phyloP scores from a whole-genome alignment of 2,329 filamentous ascomycete species.

The Sporothrix globosa region DNA sequence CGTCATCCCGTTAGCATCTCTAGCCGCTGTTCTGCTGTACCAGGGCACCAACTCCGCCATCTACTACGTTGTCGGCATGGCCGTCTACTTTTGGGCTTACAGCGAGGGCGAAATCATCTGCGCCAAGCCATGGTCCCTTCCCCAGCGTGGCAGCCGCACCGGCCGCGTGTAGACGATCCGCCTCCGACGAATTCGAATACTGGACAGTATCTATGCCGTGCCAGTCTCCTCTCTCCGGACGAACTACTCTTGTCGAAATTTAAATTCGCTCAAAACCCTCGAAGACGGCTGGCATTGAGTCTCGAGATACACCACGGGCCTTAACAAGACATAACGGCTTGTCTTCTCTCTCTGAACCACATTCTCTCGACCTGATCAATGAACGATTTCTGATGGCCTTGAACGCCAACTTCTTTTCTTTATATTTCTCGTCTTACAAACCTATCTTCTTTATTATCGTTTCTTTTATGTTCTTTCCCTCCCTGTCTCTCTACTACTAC shows the following conservation, averaged over 20 bases:
- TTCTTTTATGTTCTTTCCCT: neutral
- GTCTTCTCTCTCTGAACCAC: neutral
- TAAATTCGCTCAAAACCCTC: neutral
- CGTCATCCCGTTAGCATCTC: conserved; percentile 75
- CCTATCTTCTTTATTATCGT: neutral
- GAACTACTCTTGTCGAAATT: neutral
- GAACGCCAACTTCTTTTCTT: neutral
- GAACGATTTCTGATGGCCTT: neutral
- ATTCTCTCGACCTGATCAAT: neutral
- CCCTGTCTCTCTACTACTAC: neutral
- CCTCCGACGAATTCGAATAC: neutral
- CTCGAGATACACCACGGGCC: neutral
- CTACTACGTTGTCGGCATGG: conserved; percentile 86
- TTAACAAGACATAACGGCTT: neutral
- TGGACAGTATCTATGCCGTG: neutral
- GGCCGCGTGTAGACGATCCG: conserved; percentile 26
- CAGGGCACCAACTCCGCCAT: conserved; percentile 90
- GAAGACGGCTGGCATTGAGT: neutral
- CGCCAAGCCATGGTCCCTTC: conserved; percentile 70
- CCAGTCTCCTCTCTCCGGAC: conserved; percentile 6
- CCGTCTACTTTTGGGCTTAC: conserved; percentile 94
- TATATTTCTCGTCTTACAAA: conserved; percentile 2
- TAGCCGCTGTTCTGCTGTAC: conserved; percentile 79
- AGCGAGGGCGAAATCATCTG: conserved; percentile 89
- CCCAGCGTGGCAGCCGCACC: conserved; percentile 52